These are phyloP conservation scores for Colletotrichum theobromicola DNA, from an alignment of 2,329 filamentous ascomycete species.

Conservation along the genomic window DNA sequence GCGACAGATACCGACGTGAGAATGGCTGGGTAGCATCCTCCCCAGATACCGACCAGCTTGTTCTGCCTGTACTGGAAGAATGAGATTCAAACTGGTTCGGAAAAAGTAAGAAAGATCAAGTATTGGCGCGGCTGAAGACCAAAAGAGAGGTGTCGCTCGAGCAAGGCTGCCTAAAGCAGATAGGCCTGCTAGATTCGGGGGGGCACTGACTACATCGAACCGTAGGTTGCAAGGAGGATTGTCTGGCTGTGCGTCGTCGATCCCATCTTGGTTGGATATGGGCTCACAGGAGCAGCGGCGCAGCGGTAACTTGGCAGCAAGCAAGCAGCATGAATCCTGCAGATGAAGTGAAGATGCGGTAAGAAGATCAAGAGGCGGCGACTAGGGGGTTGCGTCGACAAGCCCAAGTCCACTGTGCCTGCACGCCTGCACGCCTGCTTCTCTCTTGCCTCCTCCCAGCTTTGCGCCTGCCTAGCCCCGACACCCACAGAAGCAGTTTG, in stretches of 20 bases:
- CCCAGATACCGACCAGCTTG: background rate
- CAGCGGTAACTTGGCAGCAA: conserved; percentile 1
- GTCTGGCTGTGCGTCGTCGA: conserved; percentile 13
- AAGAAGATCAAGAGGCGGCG: conserved; percentile 16
- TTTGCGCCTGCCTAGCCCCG: background rate
- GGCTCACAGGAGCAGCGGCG: background rate
- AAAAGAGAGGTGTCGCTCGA: background rate
- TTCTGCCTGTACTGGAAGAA: background rate
- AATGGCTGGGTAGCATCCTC: background rate
- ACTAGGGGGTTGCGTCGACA: background rate
- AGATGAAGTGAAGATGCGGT: conserved; percentile 18
- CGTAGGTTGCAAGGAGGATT: background rate
- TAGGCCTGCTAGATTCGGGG: background rate
- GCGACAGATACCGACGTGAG: background rate
- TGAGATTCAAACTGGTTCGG: background rate
- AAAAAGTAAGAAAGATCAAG: background rate
- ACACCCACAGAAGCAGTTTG: background rate
- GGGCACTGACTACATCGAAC: background rate
- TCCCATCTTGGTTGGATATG: conserved; percentile 13
- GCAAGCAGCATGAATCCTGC: conserved; percentile 15
- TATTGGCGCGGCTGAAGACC: background rate
- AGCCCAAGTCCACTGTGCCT: background rate
- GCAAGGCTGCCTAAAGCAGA: background rate
- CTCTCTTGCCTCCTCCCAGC: background rate
- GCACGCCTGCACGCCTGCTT: no score